A percentile compares a stretch with the other conserved stretches of the same genome.
Conservation (phyloP, 768 basidiomycete species). For the Leccinum truebloodii region DNA sequence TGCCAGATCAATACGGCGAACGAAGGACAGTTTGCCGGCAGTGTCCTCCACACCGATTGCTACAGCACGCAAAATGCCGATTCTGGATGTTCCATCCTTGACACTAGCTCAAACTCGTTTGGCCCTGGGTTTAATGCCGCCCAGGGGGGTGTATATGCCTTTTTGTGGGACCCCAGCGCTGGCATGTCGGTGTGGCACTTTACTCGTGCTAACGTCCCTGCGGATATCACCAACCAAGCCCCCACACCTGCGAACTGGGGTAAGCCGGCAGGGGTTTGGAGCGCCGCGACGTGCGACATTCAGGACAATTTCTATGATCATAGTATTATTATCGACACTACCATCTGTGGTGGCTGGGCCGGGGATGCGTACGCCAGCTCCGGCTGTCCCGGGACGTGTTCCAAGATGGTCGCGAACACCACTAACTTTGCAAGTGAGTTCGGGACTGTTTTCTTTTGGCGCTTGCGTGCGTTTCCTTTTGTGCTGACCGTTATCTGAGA, state of each 20-base stretch:
- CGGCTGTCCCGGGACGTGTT: conserved; percentile 46
- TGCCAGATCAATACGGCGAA: conserved; percentile 23
- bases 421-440: conserved; percentile 50
- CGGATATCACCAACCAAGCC: conserved; percentile 43
- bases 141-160: conserved; percentile 56
- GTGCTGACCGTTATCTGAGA: conserved; percentile 30
- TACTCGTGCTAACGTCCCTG: conserved; percentile 48
- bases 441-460: background rate
- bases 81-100: conserved; percentile 50
- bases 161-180: conserved; percentile 45
- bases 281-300: conserved; percentile 48
- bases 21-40: conserved; percentile 28
- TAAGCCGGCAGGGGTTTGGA: conserved; percentile 52
- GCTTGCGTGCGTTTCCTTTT: conserved; percentile 6
- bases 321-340: conserved; percentile 41
- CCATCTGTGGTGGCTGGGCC: conserved; percentile 36
- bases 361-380: conserved; percentile 21
- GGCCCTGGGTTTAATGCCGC: conserved; percentile 30
- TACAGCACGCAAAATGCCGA: conserved; percentile 42
- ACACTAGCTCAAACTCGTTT: conserved; percentile 44
- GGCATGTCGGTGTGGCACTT: conserved; percentile 63
- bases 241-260: conserved; percentile 54
- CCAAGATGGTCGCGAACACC: conserved; percentile 50
- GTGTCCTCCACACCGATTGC: conserved; percentile 33
- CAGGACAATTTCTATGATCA: conserved; percentile 50